Conservation (phyloP, 73 alveolate species). For the Symbiodinium pilosum region DNA sequence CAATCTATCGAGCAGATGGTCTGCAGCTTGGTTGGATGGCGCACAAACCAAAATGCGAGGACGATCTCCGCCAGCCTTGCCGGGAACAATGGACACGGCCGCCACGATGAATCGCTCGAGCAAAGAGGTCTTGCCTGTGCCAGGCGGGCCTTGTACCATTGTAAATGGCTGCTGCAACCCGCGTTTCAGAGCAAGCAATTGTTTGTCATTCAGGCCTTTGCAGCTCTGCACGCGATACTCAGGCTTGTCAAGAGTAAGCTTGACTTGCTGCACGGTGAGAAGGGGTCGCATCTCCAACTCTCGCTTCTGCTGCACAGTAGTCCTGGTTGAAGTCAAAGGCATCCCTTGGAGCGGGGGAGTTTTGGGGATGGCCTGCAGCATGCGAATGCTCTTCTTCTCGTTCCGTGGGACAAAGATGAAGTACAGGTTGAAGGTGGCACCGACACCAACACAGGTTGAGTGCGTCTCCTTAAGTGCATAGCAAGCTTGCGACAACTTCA, state of each 20-base stretch:
- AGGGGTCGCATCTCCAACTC: constrained; percentile 72
- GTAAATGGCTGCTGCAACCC: constrained; percentile 69
- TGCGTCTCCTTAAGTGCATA: not conserved
- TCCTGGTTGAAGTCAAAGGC: constrained; percentile 1
- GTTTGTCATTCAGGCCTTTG: constrained; percentile 30
- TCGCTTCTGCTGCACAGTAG: not conserved
- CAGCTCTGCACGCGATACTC: not conserved
- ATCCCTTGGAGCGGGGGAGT: constrained; percentile 8
- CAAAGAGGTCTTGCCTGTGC: constrained; percentile 70
- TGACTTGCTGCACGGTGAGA: not conserved
- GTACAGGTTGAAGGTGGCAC: not conserved
- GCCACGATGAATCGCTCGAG: not conserved
- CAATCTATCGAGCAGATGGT: constrained; percentile 17
- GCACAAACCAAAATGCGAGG: constrained; percentile 33
- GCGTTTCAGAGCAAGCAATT: constrained; percentile 19
- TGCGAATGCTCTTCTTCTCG: constrained; percentile 37
- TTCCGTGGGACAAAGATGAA: not conserved
- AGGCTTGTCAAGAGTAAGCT: not conserved
- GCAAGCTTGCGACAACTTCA: not conserved
- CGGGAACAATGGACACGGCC: not conserved
- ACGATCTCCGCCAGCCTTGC: not conserved
- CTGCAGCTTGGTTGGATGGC: constrained; percentile 77
- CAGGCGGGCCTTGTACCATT: constrained; percentile 75
- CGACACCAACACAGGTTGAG: not conserved
- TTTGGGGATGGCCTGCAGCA: constrained; percentile 16